phyloP scores from a whole-genome alignment of 768 basidiomycete species.

The Scleroderma citrinum region DNA sequence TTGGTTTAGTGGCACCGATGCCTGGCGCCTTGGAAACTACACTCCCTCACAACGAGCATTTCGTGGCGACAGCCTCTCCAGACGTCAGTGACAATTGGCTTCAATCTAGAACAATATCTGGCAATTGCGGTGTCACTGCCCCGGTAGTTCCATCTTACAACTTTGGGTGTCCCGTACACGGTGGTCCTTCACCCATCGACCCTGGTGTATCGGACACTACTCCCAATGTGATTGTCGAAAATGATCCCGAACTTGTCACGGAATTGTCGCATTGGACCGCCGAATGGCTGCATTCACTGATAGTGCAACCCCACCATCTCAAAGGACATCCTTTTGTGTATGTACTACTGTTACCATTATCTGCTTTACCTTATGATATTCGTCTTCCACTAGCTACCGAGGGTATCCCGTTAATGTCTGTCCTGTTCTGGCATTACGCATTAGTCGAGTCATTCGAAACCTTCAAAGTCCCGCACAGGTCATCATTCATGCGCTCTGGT shows the following conservation, averaged over 20 bases:
- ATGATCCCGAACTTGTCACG: constrained; percentile 4
- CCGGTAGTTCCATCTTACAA: background rate
- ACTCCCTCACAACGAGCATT: background rate
- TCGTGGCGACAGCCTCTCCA: background rate
- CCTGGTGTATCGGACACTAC: background rate
- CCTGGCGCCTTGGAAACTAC: background rate
- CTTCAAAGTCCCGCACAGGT: constrained; percentile 25
- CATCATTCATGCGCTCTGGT: constrained; percentile 27
- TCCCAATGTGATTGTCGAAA: background rate
- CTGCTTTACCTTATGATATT: background rate
- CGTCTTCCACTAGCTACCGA: constrained; percentile 14
- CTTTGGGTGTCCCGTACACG: background rate
- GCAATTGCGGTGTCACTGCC: background rate
- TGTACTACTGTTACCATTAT: constrained; percentile 1
- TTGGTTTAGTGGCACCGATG: background rate
- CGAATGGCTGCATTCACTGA: constrained; percentile 20
- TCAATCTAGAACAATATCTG: too few species aligned
- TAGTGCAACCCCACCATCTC: constrained; percentile 16
- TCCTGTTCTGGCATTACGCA: constrained; percentile 11
- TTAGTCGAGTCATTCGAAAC: constrained; percentile 15
- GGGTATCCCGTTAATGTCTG: constrained; percentile 4
- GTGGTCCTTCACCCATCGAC: background rate
- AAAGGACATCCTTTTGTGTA: constrained; percentile 17
- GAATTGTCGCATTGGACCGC: constrained; percentile 22
- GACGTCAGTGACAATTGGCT: too few species aligned